Evolutionary conservation across 805 yeast species (phyloP), one percentile per base, ranked within the genome.

Genomic region (Candida pini): DNA sequence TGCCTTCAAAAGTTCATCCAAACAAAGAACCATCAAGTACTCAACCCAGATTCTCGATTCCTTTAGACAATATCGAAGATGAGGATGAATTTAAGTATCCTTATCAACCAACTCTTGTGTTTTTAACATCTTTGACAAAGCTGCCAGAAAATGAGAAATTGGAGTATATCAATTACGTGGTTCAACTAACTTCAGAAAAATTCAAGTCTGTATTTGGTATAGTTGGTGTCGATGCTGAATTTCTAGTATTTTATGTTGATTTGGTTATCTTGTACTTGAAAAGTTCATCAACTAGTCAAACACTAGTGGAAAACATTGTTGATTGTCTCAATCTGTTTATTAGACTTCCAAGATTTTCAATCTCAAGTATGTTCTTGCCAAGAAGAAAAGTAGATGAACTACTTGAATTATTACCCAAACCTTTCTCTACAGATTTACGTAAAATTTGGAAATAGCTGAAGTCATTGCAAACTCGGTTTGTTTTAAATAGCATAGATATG

Each of bases 161-260:
- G 2, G 41, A 42, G 3, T 66, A 69, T 3, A 69, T 66, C 35
- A 30, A 43, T 9, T 69, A 64, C 38, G 56, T 71, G 2, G 38
- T 72, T 5, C 33, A 38, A 3, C 24, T 71, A 1, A 40, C 56
- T 2, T 30, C 58, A 0, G 29, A 38, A 0, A 48, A 51, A 1
- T 60, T 63, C 26, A 13, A 40, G 2, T 45, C 47, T 9, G 39
- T 69, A 2, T 76, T 71, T 36, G 44, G 49, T 6, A 35, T 47
- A 4, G 62, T 69, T 8, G 79, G 78, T 1, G 50, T 78, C 1
- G 83, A 77, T 25, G 45, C 68, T 0, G 70, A 66, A 9, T 64
- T 71, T 38, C 51, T 77, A 6, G 59, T 58, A n/a, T 68, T 73
- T 39, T 68, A 62, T 36, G 31, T 76, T 7, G 71, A 69, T 19